Base-by-base conservation (phyloP, 441 rosid genomes). In the Arabidopsis lyrata region DNA sequence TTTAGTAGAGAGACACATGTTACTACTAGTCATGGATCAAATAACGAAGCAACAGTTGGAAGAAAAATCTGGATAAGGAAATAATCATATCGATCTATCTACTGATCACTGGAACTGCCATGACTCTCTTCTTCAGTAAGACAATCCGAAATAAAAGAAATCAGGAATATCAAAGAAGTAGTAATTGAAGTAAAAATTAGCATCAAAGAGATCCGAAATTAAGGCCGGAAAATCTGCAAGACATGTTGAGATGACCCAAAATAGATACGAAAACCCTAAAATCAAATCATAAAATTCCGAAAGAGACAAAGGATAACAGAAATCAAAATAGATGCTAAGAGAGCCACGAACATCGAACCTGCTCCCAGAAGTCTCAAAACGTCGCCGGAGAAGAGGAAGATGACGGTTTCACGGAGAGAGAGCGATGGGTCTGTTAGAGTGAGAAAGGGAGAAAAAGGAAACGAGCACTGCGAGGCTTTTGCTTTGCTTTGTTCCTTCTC, bases 171-270 rank as follows among this genome's bases (percentile, higher is more conserved):
- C 72, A 76, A 81, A 57, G 22, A 78, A 72, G 45, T 75, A 83
- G 83, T 18, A 74, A 77, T 62, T 66, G 27, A 77, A 66, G 49
- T 57, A 20, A 44, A 12, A 61, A 54, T 13, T 63, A 60, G 63
- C 54, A 81, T 74, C 72, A 76, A 74, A 68, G 42, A 82, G 88
- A 87, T 90, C 97, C 97, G 84, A 83, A 70, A 71, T 65, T 60
- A 71, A 45, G 42, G 85, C 88, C 83, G 55, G 6, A 48, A 77
- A 69, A 77, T 52, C 58, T 80, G 76, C 48, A 77, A 58, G 36
- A 31, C 15, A 47, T 48, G 70, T 72, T 62, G 58, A 72, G 66
- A 68, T 71, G 74, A 48, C 53, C 57, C 7, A 59, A 52, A 48
- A 57, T 48, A 60, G 60, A 15, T 53, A 54, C 54, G n/a, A 4